Conservation (phyloP, 257 asterid genomes). For the Anisodus acutangulus region DNA sequence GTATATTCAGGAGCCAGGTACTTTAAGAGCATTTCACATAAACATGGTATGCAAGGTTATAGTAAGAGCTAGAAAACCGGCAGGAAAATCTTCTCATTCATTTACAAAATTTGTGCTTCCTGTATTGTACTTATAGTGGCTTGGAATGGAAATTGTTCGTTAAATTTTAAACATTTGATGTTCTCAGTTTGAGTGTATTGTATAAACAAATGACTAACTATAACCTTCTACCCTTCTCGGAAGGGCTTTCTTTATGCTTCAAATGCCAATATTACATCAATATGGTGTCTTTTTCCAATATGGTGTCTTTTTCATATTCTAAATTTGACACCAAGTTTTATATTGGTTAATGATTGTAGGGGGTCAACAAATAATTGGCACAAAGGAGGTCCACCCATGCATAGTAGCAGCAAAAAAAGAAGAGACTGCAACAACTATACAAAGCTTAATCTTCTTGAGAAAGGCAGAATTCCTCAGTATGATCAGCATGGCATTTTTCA, state of each 20-base stretch:
- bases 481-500: neutral
- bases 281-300: neutral
- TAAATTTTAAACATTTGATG: conserved; percentile 2
- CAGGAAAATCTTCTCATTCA: conserved; percentile 18
- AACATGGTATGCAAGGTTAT: conserved; percentile 13
- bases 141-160: neutral
- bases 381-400: conserved; percentile 2
- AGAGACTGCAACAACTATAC: conserved; percentile 6
- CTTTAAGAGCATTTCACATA: conserved; percentile 19
- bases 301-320: neutral
- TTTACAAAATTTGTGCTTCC: conserved; percentile 3
- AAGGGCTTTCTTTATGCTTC: neutral
- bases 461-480: conserved; percentile 13
- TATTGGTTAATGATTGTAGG: conserved; percentile 16
- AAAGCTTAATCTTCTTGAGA: neutral
- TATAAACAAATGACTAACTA: neutral
- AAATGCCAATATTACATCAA: conserved; percentile 13
- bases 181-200: conserved; percentile 10
- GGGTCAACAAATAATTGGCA: neutral
- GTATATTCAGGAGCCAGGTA: conserved; percentile 23
- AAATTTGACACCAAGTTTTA: neutral
- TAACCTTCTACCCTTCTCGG: neutral
- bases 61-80: neutral
- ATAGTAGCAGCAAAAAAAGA: neutral
- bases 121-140: neutral